Evolutionary conservation across 768 basidiomycete genomes (phyloP).

Genomic region (Phlegmacium glaucopus): DNA sequence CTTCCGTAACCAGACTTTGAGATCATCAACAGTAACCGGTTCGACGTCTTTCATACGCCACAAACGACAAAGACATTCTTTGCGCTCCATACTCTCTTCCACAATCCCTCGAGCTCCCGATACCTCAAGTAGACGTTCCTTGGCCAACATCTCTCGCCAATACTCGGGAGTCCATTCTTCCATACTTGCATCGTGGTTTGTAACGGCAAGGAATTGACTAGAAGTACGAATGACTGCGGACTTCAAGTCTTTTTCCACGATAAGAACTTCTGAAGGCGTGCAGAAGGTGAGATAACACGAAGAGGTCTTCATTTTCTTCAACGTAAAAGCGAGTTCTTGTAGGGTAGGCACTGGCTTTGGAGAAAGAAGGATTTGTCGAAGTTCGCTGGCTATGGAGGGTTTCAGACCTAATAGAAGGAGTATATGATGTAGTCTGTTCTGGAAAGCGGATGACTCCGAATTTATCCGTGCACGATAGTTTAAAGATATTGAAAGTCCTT

Average conservation of each 20-base stretch:
- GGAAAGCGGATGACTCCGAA: slow-evolving; percentile 21
- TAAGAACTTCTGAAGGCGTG: slow-evolving; percentile 23
- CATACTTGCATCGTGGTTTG: slow-evolving; percentile 32
- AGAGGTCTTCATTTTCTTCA: slow-evolving; percentile 20
- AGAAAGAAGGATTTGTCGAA: slow-evolving; percentile 29
- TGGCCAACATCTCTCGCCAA: slow-evolving; percentile 16
- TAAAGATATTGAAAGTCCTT: slow-evolving; percentile 34
- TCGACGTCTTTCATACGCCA: slow-evolving; percentile 9
- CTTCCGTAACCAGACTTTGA: slow-evolving; percentile 28
- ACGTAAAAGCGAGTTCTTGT: slow-evolving; percentile 12
- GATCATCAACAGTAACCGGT: slow-evolving; percentile 15
- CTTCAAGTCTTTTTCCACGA: slow-evolving; percentile 33
- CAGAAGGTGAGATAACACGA: slow-evolving; percentile 37
- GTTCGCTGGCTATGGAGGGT: slow-evolving; percentile 28
- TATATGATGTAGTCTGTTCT: slow-evolving; percentile 27
- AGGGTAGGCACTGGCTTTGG: slow-evolving; percentile 23
- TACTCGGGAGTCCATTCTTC: slow-evolving; percentile 19
- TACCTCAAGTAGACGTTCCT: slow-evolving; percentile 5
- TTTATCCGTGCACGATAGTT: slow-evolving; percentile 29
- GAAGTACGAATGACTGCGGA: slow-evolving; percentile 19
- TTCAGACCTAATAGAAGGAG: slow-evolving; percentile 28
- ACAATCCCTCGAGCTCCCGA: slow-evolving; percentile 19
- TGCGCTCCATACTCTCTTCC: slow-evolving; percentile 31
- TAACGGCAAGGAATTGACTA: slow-evolving; percentile 27
- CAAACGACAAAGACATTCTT: slow-evolving; percentile 22